phyloP scores from a whole-genome alignment of 305 asterid genomes.

The Withania somnifera region DNA sequence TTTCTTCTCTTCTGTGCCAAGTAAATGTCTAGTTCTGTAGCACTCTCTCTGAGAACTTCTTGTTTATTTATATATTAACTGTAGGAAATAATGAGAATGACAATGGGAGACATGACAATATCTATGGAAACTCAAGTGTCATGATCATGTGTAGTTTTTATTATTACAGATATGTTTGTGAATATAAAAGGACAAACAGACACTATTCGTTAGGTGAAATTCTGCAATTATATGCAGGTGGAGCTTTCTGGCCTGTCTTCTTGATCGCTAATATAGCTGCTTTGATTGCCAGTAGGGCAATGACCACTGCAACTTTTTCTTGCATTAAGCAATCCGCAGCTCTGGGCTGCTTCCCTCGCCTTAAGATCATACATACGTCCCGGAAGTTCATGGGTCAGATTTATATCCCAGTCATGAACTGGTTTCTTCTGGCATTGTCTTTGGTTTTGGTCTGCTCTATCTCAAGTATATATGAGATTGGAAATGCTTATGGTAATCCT shows the following conservation, averaged over 20 bases:
- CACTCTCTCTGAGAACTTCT: slow-evolving; percentile 7
- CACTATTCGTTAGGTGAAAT: neutral
- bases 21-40: slow-evolving; percentile 30
- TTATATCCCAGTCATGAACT: slow-evolving; percentile 95
- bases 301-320: slow-evolving; percentile 97
- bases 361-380: slow-evolving; percentile 91
- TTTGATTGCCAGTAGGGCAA: slow-evolving; percentile 96
- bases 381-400: slow-evolving; percentile 98
- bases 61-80: neutral
- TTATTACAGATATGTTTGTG: neutral
- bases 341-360: slow-evolving; percentile 99
- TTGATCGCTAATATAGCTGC: slow-evolving; percentile 94
- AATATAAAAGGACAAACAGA: neutral
- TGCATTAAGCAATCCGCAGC: slow-evolving; percentile 93
- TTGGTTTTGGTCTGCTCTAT: slow-evolving; percentile 85
- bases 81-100: neutral
- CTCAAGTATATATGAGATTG: slow-evolving; percentile 92
- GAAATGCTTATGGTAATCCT: slow-evolving; percentile 93
- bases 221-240: slow-evolving; percentile 50
- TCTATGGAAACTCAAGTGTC: neutral
- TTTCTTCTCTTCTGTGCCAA: slow-evolving; percentile 91
- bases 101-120: neutral
- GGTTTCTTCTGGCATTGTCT: slow-evolving; percentile 83
- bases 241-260: slow-evolving; percentile 95
- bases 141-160: slow-evolving; percentile 1